A percentile compares a stretch with the other conserved stretches of the same genome.
Conservation (phyloP, 2,329 filamentous ascomycete species). For the Fusarium avenaceum region DNA sequence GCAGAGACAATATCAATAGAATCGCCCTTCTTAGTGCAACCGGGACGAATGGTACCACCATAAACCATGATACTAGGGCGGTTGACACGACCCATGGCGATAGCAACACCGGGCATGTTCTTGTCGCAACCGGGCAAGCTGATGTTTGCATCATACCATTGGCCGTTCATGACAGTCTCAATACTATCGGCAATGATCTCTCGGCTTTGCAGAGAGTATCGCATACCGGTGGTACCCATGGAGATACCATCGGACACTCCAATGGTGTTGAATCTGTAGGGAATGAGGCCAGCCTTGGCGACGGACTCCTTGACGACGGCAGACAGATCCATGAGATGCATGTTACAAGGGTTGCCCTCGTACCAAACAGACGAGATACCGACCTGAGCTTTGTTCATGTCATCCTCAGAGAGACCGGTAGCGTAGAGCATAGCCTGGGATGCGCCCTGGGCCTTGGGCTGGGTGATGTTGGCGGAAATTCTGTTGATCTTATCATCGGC, state of each 20-base stretch:
- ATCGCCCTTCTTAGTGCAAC: constrained; percentile 81
- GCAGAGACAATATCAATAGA: constrained; percentile 95
- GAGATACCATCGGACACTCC: constrained; percentile 98
- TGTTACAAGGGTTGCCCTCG: constrained; percentile 98
- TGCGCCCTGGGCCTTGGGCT: constrained; percentile 97
- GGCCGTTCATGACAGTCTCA: constrained; percentile 98
- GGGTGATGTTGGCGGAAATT: constrained; percentile 86
- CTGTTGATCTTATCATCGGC: constrained; percentile 79
- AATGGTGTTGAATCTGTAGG: constrained; percentile 99
- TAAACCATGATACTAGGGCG: constrained; percentile 97
- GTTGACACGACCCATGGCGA: constrained; percentile 96
- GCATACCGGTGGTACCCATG: constrained; percentile 98
- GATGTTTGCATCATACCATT: constrained; percentile 99
- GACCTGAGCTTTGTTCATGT: constrained; percentile 97
- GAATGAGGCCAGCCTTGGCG: constrained; percentile 80
- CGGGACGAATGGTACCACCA: constrained; percentile 92
- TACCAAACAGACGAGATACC: constrained; percentile 99
- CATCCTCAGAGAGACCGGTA: constrained; percentile 85
- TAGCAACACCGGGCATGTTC: constrained; percentile 96
- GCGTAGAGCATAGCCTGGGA: constrained; percentile 99
- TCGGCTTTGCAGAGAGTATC: constrained; percentile 92
- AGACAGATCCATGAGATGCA: constrained; percentile 95
- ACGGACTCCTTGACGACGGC: constrained; percentile 76
- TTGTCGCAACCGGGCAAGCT: constrained; percentile 98
- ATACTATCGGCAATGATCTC: constrained; percentile 98